Conservation (phyloP, 495 filamentous ascomycete species). For the Lophiostoma macrostomum region DNA sequence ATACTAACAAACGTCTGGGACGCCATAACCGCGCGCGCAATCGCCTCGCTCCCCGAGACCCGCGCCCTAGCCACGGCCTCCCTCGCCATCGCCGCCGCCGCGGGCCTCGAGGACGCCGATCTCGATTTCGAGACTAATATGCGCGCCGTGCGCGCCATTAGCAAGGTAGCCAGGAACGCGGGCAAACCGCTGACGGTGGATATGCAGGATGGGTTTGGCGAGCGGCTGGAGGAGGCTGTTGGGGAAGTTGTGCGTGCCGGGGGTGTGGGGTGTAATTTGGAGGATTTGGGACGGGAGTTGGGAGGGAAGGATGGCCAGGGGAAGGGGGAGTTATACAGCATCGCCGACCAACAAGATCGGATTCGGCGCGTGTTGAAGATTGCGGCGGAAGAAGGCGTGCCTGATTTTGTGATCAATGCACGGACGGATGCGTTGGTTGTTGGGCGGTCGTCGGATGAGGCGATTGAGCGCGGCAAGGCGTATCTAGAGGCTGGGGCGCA, state of each 20-base stretch:
- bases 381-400: slow-evolving; percentile 19
- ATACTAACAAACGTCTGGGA: slow-evolving; percentile 55
- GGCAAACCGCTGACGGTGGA: slow-evolving; percentile 28
- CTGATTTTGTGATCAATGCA: slow-evolving; percentile 32
- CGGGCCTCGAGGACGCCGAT: slow-evolving; percentile 44
- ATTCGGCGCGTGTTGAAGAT: slow-evolving; percentile 15
- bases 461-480: slow-evolving; percentile 27
- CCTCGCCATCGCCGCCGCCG: slow-evolving; percentile 48
- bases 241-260: slow-evolving; percentile 5
- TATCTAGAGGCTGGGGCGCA: slow-evolving; percentile 30
- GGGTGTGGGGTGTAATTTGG: slow-evolving; percentile 30
- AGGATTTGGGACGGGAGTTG: slow-evolving; percentile 25
- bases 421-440: slow-evolving; percentile 26
- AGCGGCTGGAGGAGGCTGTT: slow-evolving; percentile 22
- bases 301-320: no score
- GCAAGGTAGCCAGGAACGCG: slow-evolving; percentile 1
- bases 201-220: slow-evolving; percentile 30
- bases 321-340: slow-evolving; percentile 5
- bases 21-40: slow-evolving; percentile 43
- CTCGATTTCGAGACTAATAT: slow-evolving; percentile 45
- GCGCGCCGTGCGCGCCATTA: slow-evolving; percentile 24
- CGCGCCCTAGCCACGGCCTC: slow-evolving; percentile 54
- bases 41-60: slow-evolving; percentile 44
- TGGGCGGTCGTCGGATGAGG: slow-evolving; percentile 16
- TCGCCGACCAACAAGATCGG: slow-evolving; percentile 10